phyloP scores from a whole-genome alignment of 2,329 filamentous ascomycete genomes.

The Monilinia aucupariae region DNA sequence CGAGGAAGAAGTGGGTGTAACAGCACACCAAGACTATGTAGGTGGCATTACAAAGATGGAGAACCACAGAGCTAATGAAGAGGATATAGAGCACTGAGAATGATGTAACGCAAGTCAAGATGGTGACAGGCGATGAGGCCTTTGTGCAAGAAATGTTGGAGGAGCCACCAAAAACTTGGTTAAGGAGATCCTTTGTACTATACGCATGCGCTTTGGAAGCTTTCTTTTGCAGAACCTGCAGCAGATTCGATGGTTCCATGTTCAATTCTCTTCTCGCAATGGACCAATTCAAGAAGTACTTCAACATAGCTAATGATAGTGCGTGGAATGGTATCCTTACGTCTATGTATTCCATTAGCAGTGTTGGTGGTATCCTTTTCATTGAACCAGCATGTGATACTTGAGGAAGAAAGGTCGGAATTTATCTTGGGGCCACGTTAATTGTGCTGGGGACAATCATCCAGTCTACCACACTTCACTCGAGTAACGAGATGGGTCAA shows the following conservation, averaged over 20 bases:
- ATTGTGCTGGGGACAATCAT: constrained; percentile 44
- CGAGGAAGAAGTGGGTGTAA: neutral
- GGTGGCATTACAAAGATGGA: neutral
- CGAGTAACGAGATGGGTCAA: constrained; percentile 35
- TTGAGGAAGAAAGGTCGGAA: constrained; percentile 43
- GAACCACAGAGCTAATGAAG: neutral
- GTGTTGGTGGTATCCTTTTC: constrained; percentile 43
- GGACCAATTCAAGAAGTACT: constrained; percentile 38
- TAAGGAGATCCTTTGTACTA: constrained; percentile 37
- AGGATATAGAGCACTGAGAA: neutral
- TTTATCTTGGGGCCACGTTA: constrained; percentile 40
- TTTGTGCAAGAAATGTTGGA: constrained; percentile 48
- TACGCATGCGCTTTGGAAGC: constrained; percentile 42
- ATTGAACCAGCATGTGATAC: constrained; percentile 44
- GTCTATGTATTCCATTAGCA: constrained; percentile 47
- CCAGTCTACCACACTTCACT: constrained; percentile 35
- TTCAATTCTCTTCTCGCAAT: constrained; percentile 44
- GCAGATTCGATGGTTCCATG: constrained; percentile 46
- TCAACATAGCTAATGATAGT: constrained; percentile 39
- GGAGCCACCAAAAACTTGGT: constrained; percentile 43
- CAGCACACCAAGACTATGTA: neutral
- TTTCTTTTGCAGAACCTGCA: constrained; percentile 46
- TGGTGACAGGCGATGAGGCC: constrained; percentile 42
- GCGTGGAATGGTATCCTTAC: constrained; percentile 46
- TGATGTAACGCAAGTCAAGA: constrained; percentile 15